Base-by-base conservation (phyloP, 257 asterid genomes). In the Catharanthus roseus region DNA sequence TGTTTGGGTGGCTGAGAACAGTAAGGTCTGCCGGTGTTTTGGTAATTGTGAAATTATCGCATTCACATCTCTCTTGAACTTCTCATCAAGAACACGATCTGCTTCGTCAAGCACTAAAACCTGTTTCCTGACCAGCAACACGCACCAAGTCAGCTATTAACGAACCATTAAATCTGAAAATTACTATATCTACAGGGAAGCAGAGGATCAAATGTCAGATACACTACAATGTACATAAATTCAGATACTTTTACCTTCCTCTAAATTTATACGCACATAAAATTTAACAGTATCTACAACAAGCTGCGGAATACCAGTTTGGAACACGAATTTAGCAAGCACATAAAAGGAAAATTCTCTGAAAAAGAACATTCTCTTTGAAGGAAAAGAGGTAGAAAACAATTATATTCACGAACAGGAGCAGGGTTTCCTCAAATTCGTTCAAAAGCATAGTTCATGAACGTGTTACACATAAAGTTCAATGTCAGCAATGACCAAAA, bases 31-130 rank as follows among this genome's bases (percentile, higher is more conserved):
- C 68, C 98, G 78, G 15, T 67, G 73, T 79, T 90, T 95, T 67
- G 99, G 99, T 76, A 95, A 78, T 77, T 95, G 99, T 44, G 99
- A 95, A 68, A 95, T 84, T 47, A 95, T 89, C 51, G 98, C 98
- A 84, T 95, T 88, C 67, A 95, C 18, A 2, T 79, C 97, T 71
- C 77, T 88, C 86, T 88, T 95, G 76, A 95, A 95, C 67, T 89
- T 95, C 57, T 80, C 82, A 72, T 91, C 99, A 77, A 95, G 99
- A 84, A 91, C 86, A 47, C 99, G 96, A 77, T 95, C 99, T 71
- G 98, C 99, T 86, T 95, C 99, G 33, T 95, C 99, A 62, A 95
- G 96, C 76, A 95, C 95, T 71, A 95, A 83, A 69, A 95, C 84
- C 99, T 91, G 96, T 85, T 87, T 62, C 75, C 74, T 65, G 75